Conservation (phyloP, 495 filamentous ascomycete genomes). For the Tuber microsphaerosporum region DNA sequence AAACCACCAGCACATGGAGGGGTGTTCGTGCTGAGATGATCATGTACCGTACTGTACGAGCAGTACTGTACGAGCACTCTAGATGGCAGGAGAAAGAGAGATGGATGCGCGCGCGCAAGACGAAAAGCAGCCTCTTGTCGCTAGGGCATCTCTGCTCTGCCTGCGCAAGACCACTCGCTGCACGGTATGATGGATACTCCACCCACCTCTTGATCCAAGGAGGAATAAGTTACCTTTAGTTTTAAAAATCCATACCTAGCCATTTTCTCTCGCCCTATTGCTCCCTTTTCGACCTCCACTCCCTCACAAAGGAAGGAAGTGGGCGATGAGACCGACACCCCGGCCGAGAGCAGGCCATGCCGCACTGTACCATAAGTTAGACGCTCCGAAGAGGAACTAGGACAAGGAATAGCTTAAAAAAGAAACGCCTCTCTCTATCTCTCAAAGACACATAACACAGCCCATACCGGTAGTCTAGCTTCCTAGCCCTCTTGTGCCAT, state of each 20-base stretch:
- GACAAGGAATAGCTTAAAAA: constrained; percentile 1
- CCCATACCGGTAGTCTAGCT: not conserved
- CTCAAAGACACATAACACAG: not conserved
- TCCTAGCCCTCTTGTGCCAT: not conserved
- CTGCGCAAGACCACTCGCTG: not conserved
- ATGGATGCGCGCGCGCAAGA: not conserved
- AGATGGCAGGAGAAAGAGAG: not conserved
- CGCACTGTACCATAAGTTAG: not conserved
- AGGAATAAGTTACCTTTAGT: not conserved
- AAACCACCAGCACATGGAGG: not conserved
- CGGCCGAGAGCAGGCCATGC: not conserved
- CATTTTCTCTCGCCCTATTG: not conserved
- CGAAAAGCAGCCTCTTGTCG: not conserved
- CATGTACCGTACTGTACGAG: not conserved
- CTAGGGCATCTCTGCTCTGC: not conserved
- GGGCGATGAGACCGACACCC: not conserved
- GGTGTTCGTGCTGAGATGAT: not conserved
- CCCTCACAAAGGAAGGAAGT: not conserved
- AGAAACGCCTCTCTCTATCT: not conserved
- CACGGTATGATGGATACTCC: not conserved
- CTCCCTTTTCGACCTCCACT: not conserved
- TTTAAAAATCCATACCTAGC: not conserved
- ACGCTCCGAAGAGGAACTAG: not conserved
- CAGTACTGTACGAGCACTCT: not conserved
- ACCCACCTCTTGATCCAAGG: not conserved